phyloP scores from a whole-genome alignment of 495 filamentous ascomycete genomes.

The Xylaria cubensis region DNA sequence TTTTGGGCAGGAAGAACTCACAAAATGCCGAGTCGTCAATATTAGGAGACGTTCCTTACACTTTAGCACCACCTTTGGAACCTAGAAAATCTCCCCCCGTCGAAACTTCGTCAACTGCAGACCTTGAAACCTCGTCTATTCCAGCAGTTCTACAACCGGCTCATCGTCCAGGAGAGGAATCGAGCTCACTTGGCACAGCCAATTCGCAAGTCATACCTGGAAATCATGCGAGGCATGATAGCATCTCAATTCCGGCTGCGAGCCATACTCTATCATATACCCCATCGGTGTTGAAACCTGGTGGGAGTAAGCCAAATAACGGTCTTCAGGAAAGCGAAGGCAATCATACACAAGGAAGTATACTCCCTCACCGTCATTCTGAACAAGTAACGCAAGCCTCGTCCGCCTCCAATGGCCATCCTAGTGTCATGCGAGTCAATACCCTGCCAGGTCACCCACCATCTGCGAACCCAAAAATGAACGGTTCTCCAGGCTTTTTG shows the following conservation, averaged over 20 bases:
- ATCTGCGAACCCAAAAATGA: slow-evolving; percentile 3
- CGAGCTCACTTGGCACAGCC: neutral
- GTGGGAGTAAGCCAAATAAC: slow-evolving; percentile 32
- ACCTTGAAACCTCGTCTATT: slow-evolving; percentile 15
- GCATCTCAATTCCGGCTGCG: slow-evolving; percentile 23
- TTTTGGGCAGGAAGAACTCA: slow-evolving; percentile 26
- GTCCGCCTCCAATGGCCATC: slow-evolving; percentile 6
- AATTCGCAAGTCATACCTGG: slow-evolving; percentile 25
- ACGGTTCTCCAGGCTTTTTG: slow-evolving; percentile 14
- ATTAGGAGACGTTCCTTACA: slow-evolving; percentile 13
- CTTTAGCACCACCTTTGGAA: slow-evolving; percentile 29
- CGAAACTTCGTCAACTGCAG: slow-evolving; percentile 11
- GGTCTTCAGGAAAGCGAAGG: slow-evolving; percentile 7
- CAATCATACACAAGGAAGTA: neutral
- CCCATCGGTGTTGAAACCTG: slow-evolving; percentile 48
- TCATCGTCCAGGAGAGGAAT: slow-evolving; percentile 12
- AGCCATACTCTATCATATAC: slow-evolving; percentile 29
- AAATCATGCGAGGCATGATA: slow-evolving; percentile 36
- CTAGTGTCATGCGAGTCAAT: slow-evolving; percentile 32
- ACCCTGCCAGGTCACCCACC: slow-evolving; percentile 26
- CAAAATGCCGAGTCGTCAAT: neutral
- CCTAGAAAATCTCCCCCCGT: slow-evolving; percentile 22
- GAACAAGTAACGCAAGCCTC: neutral
- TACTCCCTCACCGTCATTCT: neutral
- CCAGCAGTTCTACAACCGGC: slow-evolving; percentile 32